Conservation (phyloP, 169 alveolate species). For the Theileria parva region DNA sequence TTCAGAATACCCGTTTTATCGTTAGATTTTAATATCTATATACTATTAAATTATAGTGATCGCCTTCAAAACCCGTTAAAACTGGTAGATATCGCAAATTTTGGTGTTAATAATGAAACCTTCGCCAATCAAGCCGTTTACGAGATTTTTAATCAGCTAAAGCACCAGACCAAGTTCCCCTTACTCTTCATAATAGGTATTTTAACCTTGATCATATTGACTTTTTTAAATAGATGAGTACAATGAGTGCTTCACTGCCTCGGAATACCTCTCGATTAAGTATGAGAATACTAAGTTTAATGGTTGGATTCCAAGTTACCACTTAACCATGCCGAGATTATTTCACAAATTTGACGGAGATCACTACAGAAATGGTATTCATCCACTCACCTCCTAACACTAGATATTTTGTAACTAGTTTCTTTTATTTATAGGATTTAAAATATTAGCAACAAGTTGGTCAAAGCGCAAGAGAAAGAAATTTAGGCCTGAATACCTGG, state of each 20-base stretch:
- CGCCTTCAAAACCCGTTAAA: slow-evolving; percentile 67
- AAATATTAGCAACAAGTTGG: slow-evolving; percentile 75
- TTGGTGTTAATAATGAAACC: slow-evolving; percentile 72
- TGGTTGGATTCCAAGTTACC: slow-evolving; percentile 80
- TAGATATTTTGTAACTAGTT: not conserved
- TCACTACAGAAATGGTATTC: slow-evolving; percentile 65
- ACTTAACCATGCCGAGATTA: slow-evolving; percentile 75
- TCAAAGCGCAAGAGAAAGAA: slow-evolving; percentile 67
- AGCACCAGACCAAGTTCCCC: slow-evolving; percentile 74
- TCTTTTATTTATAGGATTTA: slow-evolving; percentile 31
- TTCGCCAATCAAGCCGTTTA: slow-evolving; percentile 74
- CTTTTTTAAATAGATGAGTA: slow-evolving; percentile 40
- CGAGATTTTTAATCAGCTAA: slow-evolving; percentile 74
- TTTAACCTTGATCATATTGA: not conserved
- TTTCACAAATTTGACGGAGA: slow-evolving; percentile 70
- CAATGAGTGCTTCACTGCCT: slow-evolving; percentile 71
- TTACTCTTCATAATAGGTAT: slow-evolving; percentile 65
- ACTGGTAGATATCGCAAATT: slow-evolving; percentile 67
- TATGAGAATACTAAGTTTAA: slow-evolving; percentile 75
- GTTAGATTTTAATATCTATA: not conserved
- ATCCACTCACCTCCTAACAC: not conserved
- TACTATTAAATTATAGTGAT: slow-evolving; percentile 34
- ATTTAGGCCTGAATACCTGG: slow-evolving; percentile 71
- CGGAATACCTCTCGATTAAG: slow-evolving; percentile 77
- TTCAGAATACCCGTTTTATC: slow-evolving; percentile 60